These are phyloP conservation scores for Datura wrightii DNA, from an alignment of 257 asterid species.

Conservation along the genomic window DNA sequence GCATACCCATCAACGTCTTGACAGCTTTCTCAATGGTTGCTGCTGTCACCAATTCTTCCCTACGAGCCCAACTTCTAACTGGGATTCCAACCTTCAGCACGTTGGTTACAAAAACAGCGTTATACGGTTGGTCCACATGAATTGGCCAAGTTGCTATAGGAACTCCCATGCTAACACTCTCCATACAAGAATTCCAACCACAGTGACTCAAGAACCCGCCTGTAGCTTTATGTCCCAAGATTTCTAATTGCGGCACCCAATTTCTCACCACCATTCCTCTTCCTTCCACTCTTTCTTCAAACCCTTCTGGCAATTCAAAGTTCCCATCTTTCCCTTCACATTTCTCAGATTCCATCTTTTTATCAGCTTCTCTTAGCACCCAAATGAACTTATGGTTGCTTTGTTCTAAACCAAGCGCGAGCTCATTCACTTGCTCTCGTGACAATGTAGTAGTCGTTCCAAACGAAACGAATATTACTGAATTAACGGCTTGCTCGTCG, in stretches of 20 bases:
- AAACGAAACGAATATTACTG: constrained; percentile 8
- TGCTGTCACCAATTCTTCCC: constrained; percentile 23
- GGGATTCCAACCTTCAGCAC: constrained; percentile 18
- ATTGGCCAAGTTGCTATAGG: constrained; percentile 27
- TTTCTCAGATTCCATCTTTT: not conserved
- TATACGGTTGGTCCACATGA: constrained; percentile 10
- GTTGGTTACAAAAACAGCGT: not conserved
- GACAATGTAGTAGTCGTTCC: constrained; percentile 15
- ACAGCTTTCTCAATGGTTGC: not conserved
- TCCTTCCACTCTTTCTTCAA: constrained; percentile 20
- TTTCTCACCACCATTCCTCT: constrained; percentile 23
- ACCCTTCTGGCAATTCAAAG: constrained; percentile 10
- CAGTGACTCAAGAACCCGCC: not conserved
- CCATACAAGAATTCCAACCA: constrained; percentile 22
- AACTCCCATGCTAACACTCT: constrained; percentile 13
- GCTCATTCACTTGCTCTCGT: constrained; percentile 18
- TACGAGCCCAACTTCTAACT: constrained; percentile 6
- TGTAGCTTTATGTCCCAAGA: not conserved
- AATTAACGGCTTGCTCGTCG: not conserved
- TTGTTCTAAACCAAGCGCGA: not conserved
- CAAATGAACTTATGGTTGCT: constrained; percentile 14
- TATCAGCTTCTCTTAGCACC: constrained; percentile 22
- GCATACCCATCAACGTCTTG: not conserved
- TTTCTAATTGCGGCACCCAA: constrained; percentile 4
- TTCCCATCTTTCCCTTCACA: not conserved